A percentile compares a stretch with the other conserved stretches of the same genome.
Conservation (phyloP, 129 eudicot species). For the Lactuca sativa region DNA sequence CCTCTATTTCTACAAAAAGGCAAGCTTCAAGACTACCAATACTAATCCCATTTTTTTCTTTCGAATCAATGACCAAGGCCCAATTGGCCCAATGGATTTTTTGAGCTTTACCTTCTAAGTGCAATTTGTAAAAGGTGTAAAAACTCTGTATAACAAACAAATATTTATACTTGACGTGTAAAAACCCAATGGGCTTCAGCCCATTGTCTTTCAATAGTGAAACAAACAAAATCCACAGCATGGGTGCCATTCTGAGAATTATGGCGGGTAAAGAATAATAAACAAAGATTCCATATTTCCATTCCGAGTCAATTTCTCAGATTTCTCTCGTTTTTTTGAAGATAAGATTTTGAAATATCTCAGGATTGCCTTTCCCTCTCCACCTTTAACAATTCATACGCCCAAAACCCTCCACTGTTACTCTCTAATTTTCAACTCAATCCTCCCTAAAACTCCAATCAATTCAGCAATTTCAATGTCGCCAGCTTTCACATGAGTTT, state of each 20-base stretch:
- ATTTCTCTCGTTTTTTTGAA: not conserved
- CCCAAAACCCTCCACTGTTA: slow-evolving; percentile 29
- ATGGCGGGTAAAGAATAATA: slow-evolving; percentile 35
- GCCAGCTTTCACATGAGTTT: slow-evolving; percentile 20
- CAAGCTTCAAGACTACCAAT: no score
- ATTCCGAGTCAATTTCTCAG: not conserved
- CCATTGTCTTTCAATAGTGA: not conserved
- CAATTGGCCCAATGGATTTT: no score
- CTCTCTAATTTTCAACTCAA: not conserved
- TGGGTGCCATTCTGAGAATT: slow-evolving; percentile 9
- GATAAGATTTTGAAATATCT: slow-evolving; percentile 42
- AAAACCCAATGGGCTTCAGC: slow-evolving; percentile 3
- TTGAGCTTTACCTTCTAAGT: no score
- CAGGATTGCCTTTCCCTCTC: slow-evolving; percentile 38
- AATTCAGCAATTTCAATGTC: slow-evolving; percentile 28
- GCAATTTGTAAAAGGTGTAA: no score
- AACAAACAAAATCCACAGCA: slow-evolving; percentile 1
- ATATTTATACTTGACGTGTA: no score
- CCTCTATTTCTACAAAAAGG: no score
- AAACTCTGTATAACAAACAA: no score
- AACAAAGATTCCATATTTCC: slow-evolving; percentile 12
- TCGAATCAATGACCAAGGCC: no score
- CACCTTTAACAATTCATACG: slow-evolving; percentile 33
- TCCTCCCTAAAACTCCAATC: slow-evolving; percentile 15
- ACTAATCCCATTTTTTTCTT: no score